Percentiles rank a stretch among this genome's conserved stretches.
Conservation (phyloP, 345 rosid species). For the Murraya koenigii region DNA sequence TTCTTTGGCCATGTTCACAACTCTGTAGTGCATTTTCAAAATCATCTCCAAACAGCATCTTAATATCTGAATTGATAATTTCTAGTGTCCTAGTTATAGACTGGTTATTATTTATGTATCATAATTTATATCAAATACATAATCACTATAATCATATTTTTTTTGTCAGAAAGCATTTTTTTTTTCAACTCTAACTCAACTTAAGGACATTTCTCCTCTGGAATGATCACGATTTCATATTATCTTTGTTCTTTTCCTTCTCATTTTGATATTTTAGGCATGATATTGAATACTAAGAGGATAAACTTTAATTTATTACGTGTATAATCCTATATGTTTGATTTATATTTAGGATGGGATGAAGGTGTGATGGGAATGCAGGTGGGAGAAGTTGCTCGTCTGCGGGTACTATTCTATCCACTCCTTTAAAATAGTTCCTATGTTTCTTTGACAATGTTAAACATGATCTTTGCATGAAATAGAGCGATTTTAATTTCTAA, state of each 20-base stretch:
- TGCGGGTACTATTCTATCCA: slow-evolving; percentile 52
- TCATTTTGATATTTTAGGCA: neutral
- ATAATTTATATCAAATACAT: neutral
- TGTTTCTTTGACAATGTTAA: neutral
- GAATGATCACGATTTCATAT: neutral
- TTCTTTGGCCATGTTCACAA: neutral
- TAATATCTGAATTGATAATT: neutral
- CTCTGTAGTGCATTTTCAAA: neutral
- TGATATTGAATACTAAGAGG: neutral
- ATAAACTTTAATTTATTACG: neutral
- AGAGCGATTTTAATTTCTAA: no score
- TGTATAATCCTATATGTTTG: slow-evolving; percentile 7
- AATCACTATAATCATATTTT: neutral
- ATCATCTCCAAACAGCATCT: neutral
- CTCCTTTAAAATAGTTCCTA: neutral
- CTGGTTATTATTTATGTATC: neutral
- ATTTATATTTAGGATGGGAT: slow-evolving; percentile 78
- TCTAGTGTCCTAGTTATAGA: neutral
- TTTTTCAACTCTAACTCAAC: neutral
- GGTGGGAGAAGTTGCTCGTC: slow-evolving; percentile 88
- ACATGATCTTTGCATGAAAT: neutral
- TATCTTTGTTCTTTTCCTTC: neutral
- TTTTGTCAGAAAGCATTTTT: neutral
- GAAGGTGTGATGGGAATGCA: slow-evolving; percentile 98
- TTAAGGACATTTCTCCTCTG: neutral